phyloP scores from a whole-genome alignment of 2,329 filamentous ascomycete species.

The Colletotrichum kahawae region DNA sequence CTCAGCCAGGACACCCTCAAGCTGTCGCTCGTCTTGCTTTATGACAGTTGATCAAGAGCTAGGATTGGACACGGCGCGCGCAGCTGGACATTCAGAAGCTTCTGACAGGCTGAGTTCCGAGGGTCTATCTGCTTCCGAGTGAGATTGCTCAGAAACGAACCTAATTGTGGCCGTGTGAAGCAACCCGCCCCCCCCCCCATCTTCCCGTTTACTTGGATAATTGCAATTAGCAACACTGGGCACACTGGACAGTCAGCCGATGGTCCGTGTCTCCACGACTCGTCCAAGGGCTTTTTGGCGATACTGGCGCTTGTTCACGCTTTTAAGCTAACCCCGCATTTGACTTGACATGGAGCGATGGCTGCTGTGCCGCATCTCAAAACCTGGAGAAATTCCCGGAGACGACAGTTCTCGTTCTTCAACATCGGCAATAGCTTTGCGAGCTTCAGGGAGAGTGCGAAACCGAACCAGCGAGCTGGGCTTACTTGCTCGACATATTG shows the following conservation, averaged over 20 bases:
- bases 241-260: not conserved
- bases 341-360: not conserved
- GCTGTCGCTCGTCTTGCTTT: not conserved
- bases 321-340: not conserved
- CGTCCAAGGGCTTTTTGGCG: not conserved
- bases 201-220: not conserved
- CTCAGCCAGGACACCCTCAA: not conserved
- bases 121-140: not conserved
- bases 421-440: not conserved
- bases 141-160: not conserved
- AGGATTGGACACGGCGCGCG: not conserved
- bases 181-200: not conserved
- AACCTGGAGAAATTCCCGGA: not conserved
- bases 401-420: not conserved
- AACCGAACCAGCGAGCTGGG: not conserved
- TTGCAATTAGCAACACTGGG: not conserved
- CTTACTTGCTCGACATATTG: not conserved
- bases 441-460: not conserved
- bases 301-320: not conserved
- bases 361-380: not conserved
- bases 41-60: not conserved
- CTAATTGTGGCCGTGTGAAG: not conserved
- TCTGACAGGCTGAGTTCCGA: not conserved
- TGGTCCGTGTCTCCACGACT: not conserved
- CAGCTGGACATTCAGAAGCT: not conserved